A percentile compares a stretch with the other conserved stretches of the same genome.
phyloP scores from a whole-genome alignment of 306 rosid genomes.

The Trichosanthes cucumerina region DNA sequence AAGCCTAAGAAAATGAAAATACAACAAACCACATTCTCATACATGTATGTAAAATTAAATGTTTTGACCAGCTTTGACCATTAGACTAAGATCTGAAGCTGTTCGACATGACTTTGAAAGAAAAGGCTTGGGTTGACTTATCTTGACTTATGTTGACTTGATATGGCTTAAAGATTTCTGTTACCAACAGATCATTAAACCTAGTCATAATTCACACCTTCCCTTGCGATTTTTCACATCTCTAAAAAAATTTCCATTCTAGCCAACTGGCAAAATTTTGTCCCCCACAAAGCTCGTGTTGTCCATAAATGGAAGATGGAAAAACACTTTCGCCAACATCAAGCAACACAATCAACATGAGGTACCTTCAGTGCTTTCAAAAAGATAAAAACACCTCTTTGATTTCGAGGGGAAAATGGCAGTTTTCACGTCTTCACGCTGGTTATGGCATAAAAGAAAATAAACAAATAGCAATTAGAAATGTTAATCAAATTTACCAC shows the following conservation, averaged over 20 bases:
- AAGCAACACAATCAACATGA: background rate
- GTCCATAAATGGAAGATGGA: background rate
- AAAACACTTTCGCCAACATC: background rate
- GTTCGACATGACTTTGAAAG: background rate
- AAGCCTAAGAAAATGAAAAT: background rate
- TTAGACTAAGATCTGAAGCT: background rate
- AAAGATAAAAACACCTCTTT: background rate
- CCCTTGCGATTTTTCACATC: too few species aligned
- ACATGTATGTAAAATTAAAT: too few species aligned
- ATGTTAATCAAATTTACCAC: constrained; percentile 26
- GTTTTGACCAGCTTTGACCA: background rate
- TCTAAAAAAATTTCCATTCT: too few species aligned
- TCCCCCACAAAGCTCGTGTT: background rate
- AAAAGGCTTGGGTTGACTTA: background rate
- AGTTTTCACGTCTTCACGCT: background rate
- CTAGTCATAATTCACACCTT: background rate
- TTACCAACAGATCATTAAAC: background rate
- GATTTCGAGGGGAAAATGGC: background rate
- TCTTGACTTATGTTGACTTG: background rate
- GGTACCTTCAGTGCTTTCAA: background rate
- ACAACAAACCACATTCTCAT: background rate
- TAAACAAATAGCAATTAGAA: background rate
- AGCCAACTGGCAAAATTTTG: too few species aligned
- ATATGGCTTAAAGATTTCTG: background rate
- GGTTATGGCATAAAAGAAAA: background rate